phyloP scores from a whole-genome alignment of 2,329 filamentous ascomycete species.

The Tolypocladium pustulatum region DNA sequence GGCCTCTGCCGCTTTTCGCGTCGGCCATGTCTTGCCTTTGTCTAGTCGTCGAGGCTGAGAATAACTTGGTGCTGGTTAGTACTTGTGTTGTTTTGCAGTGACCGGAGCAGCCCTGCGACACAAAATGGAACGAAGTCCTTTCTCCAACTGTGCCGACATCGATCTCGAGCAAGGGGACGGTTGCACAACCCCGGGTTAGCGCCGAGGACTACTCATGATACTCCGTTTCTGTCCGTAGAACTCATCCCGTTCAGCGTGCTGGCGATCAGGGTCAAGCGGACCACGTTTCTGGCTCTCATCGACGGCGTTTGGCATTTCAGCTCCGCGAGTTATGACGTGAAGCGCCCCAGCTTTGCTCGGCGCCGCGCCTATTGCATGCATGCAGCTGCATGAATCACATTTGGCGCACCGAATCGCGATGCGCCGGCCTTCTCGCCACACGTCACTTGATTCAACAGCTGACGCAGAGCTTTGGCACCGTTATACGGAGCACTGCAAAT shows the following conservation, averaged over 20 bases:
- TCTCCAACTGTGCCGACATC: neutral
- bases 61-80: no score
- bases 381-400: constrained; percentile 1
- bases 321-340: neutral
- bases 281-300: neutral
- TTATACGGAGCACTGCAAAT: neutral
- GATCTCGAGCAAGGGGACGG: neutral
- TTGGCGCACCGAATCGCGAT: neutral
- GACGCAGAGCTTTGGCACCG: neutral
- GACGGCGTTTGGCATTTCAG: neutral
- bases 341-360: neutral
- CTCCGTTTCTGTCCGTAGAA: no score
- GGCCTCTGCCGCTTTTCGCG: neutral
- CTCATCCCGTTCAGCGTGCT: neutral
- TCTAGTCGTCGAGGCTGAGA: no score
- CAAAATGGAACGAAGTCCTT: no score
- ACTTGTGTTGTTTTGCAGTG: no score
- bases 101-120: neutral
- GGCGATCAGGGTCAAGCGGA: neutral
- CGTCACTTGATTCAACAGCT: neutral
- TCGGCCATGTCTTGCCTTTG: no score
- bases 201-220: neutral
- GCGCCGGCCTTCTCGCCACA: neutral
- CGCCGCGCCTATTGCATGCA: constrained; percentile 3
- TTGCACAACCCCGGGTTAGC: neutral